phyloP scores from a whole-genome alignment of 495 filamentous ascomycete species.

The Aspergillus sparsus region DNA sequence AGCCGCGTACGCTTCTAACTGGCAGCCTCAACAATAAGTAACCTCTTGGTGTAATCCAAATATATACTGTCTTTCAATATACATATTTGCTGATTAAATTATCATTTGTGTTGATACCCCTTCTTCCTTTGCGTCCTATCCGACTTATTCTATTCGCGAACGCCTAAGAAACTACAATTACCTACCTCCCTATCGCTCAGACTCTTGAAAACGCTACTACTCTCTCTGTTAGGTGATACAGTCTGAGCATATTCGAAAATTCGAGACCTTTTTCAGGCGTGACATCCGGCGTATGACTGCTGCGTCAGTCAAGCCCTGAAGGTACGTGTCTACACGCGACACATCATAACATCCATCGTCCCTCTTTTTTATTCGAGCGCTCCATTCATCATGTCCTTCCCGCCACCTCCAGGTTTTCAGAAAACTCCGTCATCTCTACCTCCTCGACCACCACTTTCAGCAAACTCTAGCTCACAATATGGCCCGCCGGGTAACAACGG shows the following conservation, averaged over 20 bases:
- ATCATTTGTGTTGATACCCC: not conserved
- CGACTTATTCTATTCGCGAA: too few species aligned
- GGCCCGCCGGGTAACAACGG: slow-evolving; percentile 39
- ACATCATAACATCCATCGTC: slow-evolving; percentile 33
- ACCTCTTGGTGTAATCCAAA: too few species aligned
- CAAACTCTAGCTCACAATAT: slow-evolving; percentile 56
- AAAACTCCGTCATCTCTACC: slow-evolving; percentile 73
- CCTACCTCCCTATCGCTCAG: not conserved
- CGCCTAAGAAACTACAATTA: too few species aligned
- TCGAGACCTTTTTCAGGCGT: slow-evolving; percentile 39
- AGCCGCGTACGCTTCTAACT: too few species aligned
- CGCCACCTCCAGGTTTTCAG: slow-evolving; percentile 85
- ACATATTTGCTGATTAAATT: too few species aligned
- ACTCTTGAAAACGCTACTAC: not conserved
- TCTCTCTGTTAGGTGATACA: not conserved
- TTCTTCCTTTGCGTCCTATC: not conserved
- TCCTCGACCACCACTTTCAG: slow-evolving; percentile 74
- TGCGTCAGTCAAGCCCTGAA: slow-evolving; percentile 51
- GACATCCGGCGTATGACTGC: slow-evolving; percentile 43
- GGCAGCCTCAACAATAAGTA: too few species aligned
- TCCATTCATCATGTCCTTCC: slow-evolving; percentile 93
- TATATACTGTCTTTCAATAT: too few species aligned
- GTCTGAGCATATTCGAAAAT: slow-evolving; percentile 9
- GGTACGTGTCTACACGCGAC: slow-evolving; percentile 58
- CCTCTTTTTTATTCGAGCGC: slow-evolving; percentile 43